These are phyloP conservation scores for Aegle marmelos DNA, from an alignment of 345 rosid species.

Conservation along the genomic window DNA sequence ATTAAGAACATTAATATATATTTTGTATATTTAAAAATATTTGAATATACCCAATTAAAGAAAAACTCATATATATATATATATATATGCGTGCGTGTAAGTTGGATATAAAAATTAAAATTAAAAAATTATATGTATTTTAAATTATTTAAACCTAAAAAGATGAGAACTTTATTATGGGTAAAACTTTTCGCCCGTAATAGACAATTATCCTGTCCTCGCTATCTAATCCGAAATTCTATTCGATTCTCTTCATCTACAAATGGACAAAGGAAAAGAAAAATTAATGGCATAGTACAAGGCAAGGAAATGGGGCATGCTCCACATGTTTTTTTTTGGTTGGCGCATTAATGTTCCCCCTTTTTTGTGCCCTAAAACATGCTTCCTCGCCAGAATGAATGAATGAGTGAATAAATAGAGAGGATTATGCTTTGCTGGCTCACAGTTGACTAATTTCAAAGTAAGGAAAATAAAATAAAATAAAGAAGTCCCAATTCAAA, in stretches of 20 bases:
- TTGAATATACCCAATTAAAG: no score
- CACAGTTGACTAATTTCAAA: constrained; percentile 23
- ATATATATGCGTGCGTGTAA: no score
- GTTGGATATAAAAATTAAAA: no score
- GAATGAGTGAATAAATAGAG: not conserved
- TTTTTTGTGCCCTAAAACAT: constrained; percentile 23
- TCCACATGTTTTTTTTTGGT: not conserved
- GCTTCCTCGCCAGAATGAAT: constrained; percentile 11
- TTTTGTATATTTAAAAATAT: no score
- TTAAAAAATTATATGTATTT: no score
- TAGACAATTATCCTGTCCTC: not conserved
- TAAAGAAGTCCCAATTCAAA: not conserved
- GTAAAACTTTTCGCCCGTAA: not conserved
- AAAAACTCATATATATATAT: no score
- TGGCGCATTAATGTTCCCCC: not conserved
- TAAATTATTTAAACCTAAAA: no score
- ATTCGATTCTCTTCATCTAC: not conserved
- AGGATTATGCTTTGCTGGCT: constrained; percentile 9
- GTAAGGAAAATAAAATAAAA: constrained; percentile 10
- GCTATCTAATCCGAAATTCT: not conserved
- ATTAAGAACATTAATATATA: no score
- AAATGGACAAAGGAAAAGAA: not conserved
- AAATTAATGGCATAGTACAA: not conserved
- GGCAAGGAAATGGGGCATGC: not conserved
- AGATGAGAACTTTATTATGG: not conserved